Evolutionary conservation across 352 stramenopile species (phyloP).

Genomic region (Pythium aristosporum): DNA sequence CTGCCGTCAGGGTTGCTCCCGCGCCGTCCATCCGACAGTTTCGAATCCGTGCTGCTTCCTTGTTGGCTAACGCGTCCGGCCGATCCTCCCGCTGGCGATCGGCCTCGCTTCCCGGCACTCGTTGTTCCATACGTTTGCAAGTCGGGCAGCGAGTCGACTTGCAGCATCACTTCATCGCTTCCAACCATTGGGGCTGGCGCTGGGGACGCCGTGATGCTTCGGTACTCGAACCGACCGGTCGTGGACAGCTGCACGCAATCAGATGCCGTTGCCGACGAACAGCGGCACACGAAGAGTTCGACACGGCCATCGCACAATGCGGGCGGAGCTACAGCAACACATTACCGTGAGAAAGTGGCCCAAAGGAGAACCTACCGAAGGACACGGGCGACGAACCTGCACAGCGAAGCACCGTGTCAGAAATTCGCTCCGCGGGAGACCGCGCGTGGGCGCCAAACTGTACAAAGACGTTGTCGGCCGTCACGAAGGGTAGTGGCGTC

Average conservation of each 20-base stretch:
- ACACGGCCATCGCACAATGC: slow-evolving; percentile 41
- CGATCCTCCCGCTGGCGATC: slow-evolving; percentile 34
- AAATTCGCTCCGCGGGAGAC: slow-evolving; percentile 59
- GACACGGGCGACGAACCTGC: slow-evolving; percentile 43
- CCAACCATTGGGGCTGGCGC: slow-evolving; percentile 9
- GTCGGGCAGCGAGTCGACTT: slow-evolving; percentile 8
- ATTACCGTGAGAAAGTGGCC: neutral
- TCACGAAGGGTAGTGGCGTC: slow-evolving; percentile 31
- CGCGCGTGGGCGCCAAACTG: slow-evolving; percentile 56
- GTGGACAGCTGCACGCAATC: slow-evolving; percentile 48
- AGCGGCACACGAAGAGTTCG: slow-evolving; percentile 61
- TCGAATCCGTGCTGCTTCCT: slow-evolving; percentile 17
- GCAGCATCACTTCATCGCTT: slow-evolving; percentile 3
- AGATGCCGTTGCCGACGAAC: slow-evolving; percentile 4
- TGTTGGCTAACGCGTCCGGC: neutral
- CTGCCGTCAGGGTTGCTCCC: slow-evolving; percentile 27
- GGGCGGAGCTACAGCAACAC: slow-evolving; percentile 39
- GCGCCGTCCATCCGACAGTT: slow-evolving; percentile 14
- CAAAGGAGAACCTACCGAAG: neutral
- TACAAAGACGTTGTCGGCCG: slow-evolving; percentile 48
- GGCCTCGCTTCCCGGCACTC: slow-evolving; percentile 45
- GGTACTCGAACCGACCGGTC: slow-evolving; percentile 57
- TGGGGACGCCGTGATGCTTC: slow-evolving; percentile 39
- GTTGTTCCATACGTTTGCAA: neutral
- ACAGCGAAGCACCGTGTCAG: slow-evolving; percentile 72